Base-by-base conservation (phyloP, 2,329 filamentous ascomycete genomes). In the Exophiala phaeomuriformis region DNA sequence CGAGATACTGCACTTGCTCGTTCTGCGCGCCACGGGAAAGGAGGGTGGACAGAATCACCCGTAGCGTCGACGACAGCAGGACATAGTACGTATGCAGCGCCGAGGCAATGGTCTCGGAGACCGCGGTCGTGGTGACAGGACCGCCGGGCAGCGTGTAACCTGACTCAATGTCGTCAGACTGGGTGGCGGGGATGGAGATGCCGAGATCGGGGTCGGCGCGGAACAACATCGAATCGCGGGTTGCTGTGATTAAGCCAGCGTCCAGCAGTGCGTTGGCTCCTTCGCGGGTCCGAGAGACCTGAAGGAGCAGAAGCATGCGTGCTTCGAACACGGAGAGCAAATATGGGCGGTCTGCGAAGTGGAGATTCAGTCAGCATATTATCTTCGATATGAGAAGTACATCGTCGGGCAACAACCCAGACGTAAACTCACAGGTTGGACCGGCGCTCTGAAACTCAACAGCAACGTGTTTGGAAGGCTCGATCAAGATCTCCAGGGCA, bases 181-280 rank as follows among this genome's bases (percentile, higher is more conserved):
- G 19, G 31, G 60, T n/a, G 47, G 55, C 43, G 32, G 51, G 46
- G 12, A 55, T 37, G 29, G 42, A 79, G 53, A 90, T 82, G 56
- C 94, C 90, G 51, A 98, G 82, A 68, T 98, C 93, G 0, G 93
- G 93, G 67, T 98, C 93, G 8, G 87, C 86, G 5, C 83, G 77
- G 68, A 97, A 98, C 27, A 97, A 78, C n/a, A 83, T 82, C 0
- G 90, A 95, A 52, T 85, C 81, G 58, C 86, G 85, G 30, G 97
- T 75, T 0, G 88, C 80, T 42, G 84, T 80, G 73, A 98, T 91
- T 3, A 98, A 78, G 57, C 91, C 91, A 5, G 88, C 87, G 64
- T 94, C 90, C 40, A 97, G 77, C n/a, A 96, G 82, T 59, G 88
- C 83, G 53, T 85, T 85, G 44, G 93, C 90, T 30, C 93, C 94